Conservation (phyloP, 1,284 basidiomycete genomes). For the Ustilago nuda region DNA sequence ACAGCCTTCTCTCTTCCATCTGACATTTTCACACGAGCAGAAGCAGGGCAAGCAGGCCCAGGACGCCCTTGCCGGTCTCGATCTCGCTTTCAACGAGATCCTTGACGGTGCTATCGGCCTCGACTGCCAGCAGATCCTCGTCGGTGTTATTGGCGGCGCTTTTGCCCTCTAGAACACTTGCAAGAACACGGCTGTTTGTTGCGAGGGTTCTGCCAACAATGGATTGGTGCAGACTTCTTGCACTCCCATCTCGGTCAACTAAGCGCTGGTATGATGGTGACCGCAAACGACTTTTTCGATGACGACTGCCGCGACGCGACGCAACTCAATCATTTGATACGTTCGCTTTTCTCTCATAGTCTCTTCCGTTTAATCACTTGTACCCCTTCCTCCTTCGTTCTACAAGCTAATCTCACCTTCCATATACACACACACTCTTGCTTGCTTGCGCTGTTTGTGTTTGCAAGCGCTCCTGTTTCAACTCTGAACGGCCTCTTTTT, state of each 20-base stretch:
- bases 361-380: background rate
- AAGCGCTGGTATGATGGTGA: constrained; percentile 14
- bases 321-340: background rate
- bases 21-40: constrained; percentile 24
- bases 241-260: constrained; percentile 56
- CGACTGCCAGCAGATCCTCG: constrained; percentile 51
- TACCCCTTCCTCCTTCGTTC: background rate
- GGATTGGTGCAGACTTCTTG: constrained; percentile 56
- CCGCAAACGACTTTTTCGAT: background rate
- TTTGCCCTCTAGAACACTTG: constrained; percentile 46
- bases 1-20: background rate
- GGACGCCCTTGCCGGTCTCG: constrained; percentile 51
- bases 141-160: constrained; percentile 28
- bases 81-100: constrained; percentile 51
- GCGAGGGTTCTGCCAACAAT: constrained; percentile 49
- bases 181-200: constrained; percentile 54
- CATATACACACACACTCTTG: too few relatives aligned
- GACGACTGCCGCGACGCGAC: background rate
- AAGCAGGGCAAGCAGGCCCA: constrained; percentile 47
- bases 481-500: too few relatives aligned
- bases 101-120: constrained; percentile 52
- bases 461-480: too few relatives aligned
- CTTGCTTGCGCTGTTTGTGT: too few relatives aligned
- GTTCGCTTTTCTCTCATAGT: constrained; percentile 1
- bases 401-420: background rate